Base-by-base conservation (phyloP, 2,329 filamentous ascomycete genomes). In the Xylaria hypoxylon region DNA sequence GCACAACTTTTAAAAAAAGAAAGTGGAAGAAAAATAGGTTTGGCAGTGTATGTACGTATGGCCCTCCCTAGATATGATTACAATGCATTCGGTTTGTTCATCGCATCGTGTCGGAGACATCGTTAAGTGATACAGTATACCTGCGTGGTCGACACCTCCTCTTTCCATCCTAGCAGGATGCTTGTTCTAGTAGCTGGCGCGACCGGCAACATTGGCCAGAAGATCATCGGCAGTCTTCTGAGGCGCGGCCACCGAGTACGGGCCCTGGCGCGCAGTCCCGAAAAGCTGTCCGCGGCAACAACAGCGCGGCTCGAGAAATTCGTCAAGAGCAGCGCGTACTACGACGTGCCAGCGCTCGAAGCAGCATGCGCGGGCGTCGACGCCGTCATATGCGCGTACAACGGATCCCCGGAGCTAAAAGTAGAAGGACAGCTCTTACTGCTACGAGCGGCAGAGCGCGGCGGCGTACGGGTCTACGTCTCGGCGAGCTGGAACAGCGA, bases 181-280 rank as follows among this genome's bases (percentile, higher is more conserved):
- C 72, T 80, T 31, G 72, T 81, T 19, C 75, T 80, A 22, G 76
- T 81, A 55, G 76, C 75, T 11, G 79, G 79, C 33, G 74, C 77
- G 17, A 79, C 78, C 1, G 79, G 80, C 59, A 76, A 75, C 17
- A 57, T 79, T 6, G 79, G 80, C 66, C 73, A 74, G 42, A 72
- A 72, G 35, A 62, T 79, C 26, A 71, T 74, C 28, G 50, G 47
- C 1, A 70, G 65, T 15, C 73, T 74, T 17, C 59, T 77, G 6
- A 56, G 69, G 1, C 72, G 71, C 19, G 78, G 77, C 15, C 76
- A 79, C 38, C 69, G 71, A 33, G 75, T 80, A n/a, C 76, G 79
- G 5, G 79, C 73, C 5, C 72, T 81, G 0, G 74, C 74, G 2
- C 75, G 77, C 19, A 75, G 67, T 59, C 73, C 77, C 8, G 62